Conservation (phyloP, 2,329 filamentous ascomycete species). For the Cryphonectria radicalis region DNA sequence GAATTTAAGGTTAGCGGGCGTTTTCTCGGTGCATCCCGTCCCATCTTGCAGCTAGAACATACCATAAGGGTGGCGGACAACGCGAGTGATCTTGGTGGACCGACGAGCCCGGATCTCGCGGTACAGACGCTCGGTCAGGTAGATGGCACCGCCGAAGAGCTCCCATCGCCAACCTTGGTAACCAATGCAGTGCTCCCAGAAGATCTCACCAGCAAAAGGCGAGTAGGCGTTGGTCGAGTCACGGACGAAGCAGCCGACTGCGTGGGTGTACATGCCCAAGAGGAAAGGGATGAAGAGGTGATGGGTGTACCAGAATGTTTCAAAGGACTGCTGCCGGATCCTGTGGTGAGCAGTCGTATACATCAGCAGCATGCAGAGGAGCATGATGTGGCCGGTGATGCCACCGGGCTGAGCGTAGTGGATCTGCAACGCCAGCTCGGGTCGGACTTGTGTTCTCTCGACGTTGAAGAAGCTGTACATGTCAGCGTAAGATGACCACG, state of each 20-base stretch:
- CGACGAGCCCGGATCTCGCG: constrained; percentile 86
- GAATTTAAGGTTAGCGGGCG: constrained; percentile 36
- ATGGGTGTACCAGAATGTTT: constrained; percentile 99
- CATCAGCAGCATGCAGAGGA: constrained; percentile 98
- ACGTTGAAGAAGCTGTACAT: constrained; percentile 87
- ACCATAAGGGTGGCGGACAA: constrained; percentile 95
- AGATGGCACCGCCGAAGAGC: constrained; percentile 81
- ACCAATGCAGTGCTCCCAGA: constrained; percentile 92
- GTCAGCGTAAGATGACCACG: background rate
- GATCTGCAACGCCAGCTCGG: constrained; percentile 81
- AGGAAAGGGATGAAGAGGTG: constrained; percentile 98
- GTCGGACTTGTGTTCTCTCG: constrained; percentile 80
- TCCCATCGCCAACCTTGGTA: constrained; percentile 99
- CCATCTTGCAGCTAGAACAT: constrained; percentile 40
- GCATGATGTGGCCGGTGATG: constrained; percentile 95
- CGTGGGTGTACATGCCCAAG: constrained; percentile 92
- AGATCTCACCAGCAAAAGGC: constrained; percentile 79
- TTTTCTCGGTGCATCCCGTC: background rate
- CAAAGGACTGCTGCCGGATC: constrained; percentile 95
- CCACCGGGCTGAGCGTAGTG: constrained; percentile 90
- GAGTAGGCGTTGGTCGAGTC: constrained; percentile 74
- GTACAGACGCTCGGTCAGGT: constrained; percentile 86
- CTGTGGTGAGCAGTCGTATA: constrained; percentile 93
- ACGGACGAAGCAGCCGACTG: constrained; percentile 93
- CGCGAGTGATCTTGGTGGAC: constrained; percentile 86